phyloP scores from a whole-genome alignment of 495 filamentous ascomycete genomes.

The Trichoderma erinaceum region DNA sequence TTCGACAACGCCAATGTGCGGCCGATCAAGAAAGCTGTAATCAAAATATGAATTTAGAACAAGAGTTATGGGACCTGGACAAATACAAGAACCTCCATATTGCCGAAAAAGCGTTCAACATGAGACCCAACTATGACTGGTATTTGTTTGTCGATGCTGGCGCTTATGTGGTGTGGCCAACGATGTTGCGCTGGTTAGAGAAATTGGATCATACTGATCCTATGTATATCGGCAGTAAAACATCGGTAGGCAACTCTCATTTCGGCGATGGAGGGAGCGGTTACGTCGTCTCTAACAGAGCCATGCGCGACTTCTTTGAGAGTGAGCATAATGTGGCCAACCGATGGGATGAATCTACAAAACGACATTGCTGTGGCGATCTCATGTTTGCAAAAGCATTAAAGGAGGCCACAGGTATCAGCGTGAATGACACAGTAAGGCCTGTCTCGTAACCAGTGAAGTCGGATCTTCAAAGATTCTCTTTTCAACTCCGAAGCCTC shows the following conservation, averaged over 20 bases:
- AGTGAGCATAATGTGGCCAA: constrained; percentile 10
- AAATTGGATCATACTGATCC: constrained; percentile 43
- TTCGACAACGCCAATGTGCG: constrained; percentile 38
- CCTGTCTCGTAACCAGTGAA: not conserved
- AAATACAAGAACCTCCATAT: constrained; percentile 46
- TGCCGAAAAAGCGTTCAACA: constrained; percentile 36
- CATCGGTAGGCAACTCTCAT: constrained; percentile 45
- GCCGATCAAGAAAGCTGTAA: constrained; percentile 35
- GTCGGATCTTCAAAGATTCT: not conserved
- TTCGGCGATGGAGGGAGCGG: constrained; percentile 60
- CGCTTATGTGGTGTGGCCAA: constrained; percentile 60
- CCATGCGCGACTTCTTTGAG: constrained; percentile 4
- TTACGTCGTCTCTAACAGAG: not conserved
- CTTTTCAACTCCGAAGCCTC: not conserved
- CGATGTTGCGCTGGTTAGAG: constrained; percentile 50
- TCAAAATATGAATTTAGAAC: constrained; percentile 28
- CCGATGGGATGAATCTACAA: not conserved
- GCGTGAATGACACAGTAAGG: constrained; percentile 5
- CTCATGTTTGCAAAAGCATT: constrained; percentile 5
- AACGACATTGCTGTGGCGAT: not conserved
- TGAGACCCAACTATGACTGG: constrained; percentile 52
- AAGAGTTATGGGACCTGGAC: constrained; percentile 34
- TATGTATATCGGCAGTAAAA: constrained; percentile 55
- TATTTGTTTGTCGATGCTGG: constrained; percentile 67
- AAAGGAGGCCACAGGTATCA: constrained; percentile 2